Percentiles rank a stretch among this genome's conserved stretches.
Evolutionary conservation across 805 yeast genomes (phyloP).

Genomic region (Yarrowia sp.): DNA sequence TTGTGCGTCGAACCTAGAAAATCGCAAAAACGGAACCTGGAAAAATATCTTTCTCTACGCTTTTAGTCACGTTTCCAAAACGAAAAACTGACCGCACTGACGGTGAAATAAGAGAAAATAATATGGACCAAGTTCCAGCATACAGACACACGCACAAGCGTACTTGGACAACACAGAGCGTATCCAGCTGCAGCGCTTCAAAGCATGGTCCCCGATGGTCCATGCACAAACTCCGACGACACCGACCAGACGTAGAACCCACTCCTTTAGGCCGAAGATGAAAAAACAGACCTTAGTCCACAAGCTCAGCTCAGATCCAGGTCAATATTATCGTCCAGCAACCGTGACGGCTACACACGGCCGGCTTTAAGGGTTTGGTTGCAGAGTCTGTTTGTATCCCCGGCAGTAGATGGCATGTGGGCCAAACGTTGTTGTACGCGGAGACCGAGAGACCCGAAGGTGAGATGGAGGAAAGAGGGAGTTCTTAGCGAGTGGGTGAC

Average conservation of each 20-base stretch:
- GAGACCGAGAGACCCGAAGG: constrained; percentile 1
- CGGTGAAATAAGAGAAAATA: too few species aligned
- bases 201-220: constrained; percentile 3
- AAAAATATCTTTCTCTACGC: not conserved
- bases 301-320: too few species aligned
- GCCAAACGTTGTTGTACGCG: constrained; percentile 8
- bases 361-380: not conserved
- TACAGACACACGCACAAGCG: too few species aligned
- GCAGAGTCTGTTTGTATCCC: constrained; percentile 13
- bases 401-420: constrained; percentile 20
- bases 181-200: too few species aligned
- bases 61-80: constrained; percentile 3
- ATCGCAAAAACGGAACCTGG: constrained; percentile 11
- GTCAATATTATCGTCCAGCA: not conserved
- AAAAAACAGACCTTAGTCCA: too few species aligned
- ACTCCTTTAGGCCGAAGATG: constrained; percentile 1
- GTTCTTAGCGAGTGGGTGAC: constrained; percentile 9
- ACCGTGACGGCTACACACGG: not conserved
- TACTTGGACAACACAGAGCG: too few species aligned
- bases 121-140: too few species aligned
- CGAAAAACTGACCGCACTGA: too few species aligned
- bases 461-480: constrained; percentile 1
- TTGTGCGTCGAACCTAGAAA: constrained; percentile 21
- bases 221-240: constrained; percentile 14
- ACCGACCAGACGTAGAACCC: not conserved